A percentile compares a stretch with the other conserved stretches of the same genome.
phyloP scores from a whole-genome alignment of 1,139 yeast genomes.

The Pneumocystis canis region DNA sequence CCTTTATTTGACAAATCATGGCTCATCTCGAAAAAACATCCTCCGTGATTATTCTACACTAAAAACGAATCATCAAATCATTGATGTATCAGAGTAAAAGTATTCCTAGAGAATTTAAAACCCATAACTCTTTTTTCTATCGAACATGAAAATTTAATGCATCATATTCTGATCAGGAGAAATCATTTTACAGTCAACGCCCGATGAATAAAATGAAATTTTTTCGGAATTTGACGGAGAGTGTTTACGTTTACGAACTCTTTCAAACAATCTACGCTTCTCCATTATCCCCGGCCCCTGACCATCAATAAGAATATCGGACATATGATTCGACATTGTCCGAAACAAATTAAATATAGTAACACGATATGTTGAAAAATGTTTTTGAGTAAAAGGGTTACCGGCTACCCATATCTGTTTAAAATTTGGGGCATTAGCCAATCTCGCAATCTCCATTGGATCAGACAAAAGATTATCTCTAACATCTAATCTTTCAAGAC shows the following conservation, averaged over 20 bases:
- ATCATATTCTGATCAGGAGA: background rate
- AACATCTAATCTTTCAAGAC: slow-evolving; percentile 42
- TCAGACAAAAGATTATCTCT: slow-evolving; percentile 36
- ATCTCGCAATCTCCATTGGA: slow-evolving; percentile 25
- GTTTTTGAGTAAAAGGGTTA: slow-evolving; percentile 18
- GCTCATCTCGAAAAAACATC: slow-evolving; percentile 6
- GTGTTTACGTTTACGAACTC: slow-evolving; percentile 13
- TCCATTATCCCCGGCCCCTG: slow-evolving; percentile 53
- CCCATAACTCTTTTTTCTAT: background rate
- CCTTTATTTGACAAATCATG: slow-evolving; percentile 16
- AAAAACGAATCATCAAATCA: background rate
- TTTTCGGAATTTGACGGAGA: background rate
- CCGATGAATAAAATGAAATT: background rate
- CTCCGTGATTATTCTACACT: background rate
- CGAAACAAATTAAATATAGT: slow-evolving; percentile 26
- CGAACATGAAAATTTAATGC: background rate
- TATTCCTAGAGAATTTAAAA: background rate
- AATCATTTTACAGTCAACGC: background rate
- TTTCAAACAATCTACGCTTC: slow-evolving; percentile 14
- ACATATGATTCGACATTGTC: slow-evolving; percentile 36
- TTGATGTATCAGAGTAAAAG: no score
- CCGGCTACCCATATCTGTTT: slow-evolving; percentile 19
- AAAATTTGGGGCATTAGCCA: slow-evolving; percentile 15
- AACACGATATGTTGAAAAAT: slow-evolving; percentile 18
- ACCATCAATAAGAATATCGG: slow-evolving; percentile 41